Evolutionary conservation across 345 rosid species (phyloP).

Genomic region (Salix suchowensis): DNA sequence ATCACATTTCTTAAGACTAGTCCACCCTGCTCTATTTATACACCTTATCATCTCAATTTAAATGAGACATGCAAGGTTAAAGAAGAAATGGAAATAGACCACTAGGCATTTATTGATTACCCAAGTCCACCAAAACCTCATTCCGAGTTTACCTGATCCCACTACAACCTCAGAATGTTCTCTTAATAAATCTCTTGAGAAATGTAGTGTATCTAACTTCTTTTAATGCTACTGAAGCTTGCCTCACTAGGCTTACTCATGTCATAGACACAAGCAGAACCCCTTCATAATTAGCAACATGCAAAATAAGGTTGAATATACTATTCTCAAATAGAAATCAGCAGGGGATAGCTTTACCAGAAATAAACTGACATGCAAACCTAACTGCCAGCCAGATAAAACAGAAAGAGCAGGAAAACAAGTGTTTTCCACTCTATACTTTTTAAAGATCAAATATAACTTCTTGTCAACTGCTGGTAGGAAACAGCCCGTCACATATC

Average conservation of each 20-base stretch:
- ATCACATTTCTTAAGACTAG: background rate
- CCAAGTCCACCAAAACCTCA: background rate
- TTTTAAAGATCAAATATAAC: background rate
- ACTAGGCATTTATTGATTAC: background rate
- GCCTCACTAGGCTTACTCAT: too few species aligned
- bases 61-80: background rate
- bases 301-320: background rate
- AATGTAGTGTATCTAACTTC: background rate
- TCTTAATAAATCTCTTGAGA: background rate
- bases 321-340: background rate
- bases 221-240: background rate
- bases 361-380: background rate
- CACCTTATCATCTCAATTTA: background rate
- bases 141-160: background rate
- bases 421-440: background rate
- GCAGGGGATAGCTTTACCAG: background rate
- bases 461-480: background rate
- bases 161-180: background rate
- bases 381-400: background rate
- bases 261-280: too few species aligned
- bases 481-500: constrained; percentile 2
- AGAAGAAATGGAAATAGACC: background rate
- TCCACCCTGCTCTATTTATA: background rate
- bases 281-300: background rate
- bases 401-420: background rate